Conservation (phyloP, 768 basidiomycete species). For the Flagelloscypha sp. region DNA sequence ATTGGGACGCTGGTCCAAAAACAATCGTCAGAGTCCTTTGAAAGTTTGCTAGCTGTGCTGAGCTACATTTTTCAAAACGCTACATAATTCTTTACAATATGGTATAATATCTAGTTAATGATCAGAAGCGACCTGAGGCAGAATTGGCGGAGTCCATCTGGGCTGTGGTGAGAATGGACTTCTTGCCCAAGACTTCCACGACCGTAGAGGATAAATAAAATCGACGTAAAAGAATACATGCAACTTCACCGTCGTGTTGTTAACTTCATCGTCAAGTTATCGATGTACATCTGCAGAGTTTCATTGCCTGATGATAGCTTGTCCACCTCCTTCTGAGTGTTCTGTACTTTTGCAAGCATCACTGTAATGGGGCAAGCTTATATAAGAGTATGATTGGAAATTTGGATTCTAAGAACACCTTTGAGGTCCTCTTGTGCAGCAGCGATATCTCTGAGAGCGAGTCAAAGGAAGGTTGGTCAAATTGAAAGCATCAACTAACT, state of each 20-base stretch:
- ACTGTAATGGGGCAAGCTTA: conserved; percentile 30
- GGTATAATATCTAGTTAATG: too few species aligned
- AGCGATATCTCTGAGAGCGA: conserved; percentile 51
- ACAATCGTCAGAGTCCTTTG: too few species aligned
- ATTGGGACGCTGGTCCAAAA: too few species aligned
- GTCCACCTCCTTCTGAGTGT: conserved; percentile 71
- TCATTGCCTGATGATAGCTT: conserved; percentile 73
- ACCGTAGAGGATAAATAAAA: too few species aligned
- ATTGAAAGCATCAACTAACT: conserved; percentile 36
- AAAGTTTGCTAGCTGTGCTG: too few species aligned
- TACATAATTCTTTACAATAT: too few species aligned
- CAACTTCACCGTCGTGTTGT: conserved; percentile 56
- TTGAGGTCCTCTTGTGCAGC: conserved; percentile 72
- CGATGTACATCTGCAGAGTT: conserved; percentile 83
- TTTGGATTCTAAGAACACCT: conserved; percentile 35
- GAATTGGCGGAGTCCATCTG: too few species aligned
- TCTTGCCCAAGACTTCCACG: too few species aligned
- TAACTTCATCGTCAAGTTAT: conserved; percentile 84
- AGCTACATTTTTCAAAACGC: too few species aligned
- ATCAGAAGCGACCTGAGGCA: too few species aligned
- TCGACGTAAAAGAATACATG: conserved; percentile 2
- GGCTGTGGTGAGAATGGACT: too few species aligned
- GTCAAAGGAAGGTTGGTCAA: conserved; percentile 1
- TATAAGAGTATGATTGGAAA: background rate
- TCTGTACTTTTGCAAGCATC: conserved; percentile 56